Conservation (phyloP, 345 rosid genomes). For the sweet orange (Citrus sinensis) region DVS_A1.0 CM039163.1:43762001-43762500, state of each 20-base stretch:
- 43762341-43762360: conserved; percentile 10
- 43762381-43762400: conserved; percentile 61
- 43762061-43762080: conserved; percentile 94
- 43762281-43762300: not conserved
- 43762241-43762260: not conserved
- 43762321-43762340: not conserved
- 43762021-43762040: conserved; percentile 94
- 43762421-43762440: conserved; percentile 87
- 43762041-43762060: conserved; percentile 59
- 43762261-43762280: not conserved
- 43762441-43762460: conserved; percentile 97
- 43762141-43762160: conserved; percentile 97
- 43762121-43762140: conserved; percentile 93
- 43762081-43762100: conserved; percentile 96
- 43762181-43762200: not conserved
- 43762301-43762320: not conserved
- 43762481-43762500: conserved; percentile 81
- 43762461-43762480: conserved; percentile 98
- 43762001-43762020: conserved; percentile 33
- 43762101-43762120: conserved; percentile 75
- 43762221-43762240: not conserved
- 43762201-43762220: not conserved
- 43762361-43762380: conserved; percentile 14
- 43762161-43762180: conserved; percentile 9
- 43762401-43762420: conserved; percentile 73